Evolutionary conservation across 2,329 filamentous ascomycete genomes (phyloP).

Genomic region (Lachnellula cervina): DNA sequence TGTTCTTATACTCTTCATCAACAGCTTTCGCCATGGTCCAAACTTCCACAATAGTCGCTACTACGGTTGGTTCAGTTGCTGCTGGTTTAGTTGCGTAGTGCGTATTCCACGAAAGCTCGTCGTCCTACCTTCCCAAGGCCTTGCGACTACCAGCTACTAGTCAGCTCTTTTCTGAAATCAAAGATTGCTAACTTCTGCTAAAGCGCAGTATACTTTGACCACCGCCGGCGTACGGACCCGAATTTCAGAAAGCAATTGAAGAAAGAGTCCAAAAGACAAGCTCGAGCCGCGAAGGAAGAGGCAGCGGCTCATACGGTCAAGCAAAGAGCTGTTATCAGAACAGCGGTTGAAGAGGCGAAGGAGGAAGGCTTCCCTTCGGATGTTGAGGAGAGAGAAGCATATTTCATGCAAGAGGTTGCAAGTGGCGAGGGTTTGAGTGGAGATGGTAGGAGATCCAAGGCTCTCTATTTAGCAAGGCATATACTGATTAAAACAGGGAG

Average conservation of each 20-base stretch:
- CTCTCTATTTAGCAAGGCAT: background rate
- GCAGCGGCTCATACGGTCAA: slow-evolving; percentile 59
- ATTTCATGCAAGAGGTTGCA: slow-evolving; percentile 95
- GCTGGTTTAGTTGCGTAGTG: slow-evolving; percentile 47
- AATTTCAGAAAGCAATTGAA: slow-evolving; percentile 65
- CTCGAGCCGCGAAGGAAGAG: slow-evolving; percentile 66
- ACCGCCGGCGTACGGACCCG: slow-evolving; percentile 57
- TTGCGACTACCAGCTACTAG: background rate
- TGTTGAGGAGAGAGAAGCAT: slow-evolving; percentile 89
- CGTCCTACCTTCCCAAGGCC: background rate
- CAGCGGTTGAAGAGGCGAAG: slow-evolving; percentile 73
- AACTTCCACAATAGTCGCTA: slow-evolving; percentile 52
- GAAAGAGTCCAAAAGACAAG: slow-evolving; percentile 69
- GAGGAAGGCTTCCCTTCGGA: slow-evolving; percentile 87
- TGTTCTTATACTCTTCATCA: background rate
- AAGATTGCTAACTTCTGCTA: slow-evolving; percentile 17
- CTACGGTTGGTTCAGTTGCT: slow-evolving; percentile 56
- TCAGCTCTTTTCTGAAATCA: background rate
- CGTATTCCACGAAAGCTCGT: background rate
- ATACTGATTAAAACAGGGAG: slow-evolving; percentile 43
- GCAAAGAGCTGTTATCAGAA: slow-evolving; percentile 70
- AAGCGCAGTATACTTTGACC: slow-evolving; percentile 66
- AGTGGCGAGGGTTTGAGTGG: slow-evolving; percentile 77
- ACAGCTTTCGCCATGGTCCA: slow-evolving; percentile 38
- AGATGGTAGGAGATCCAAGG: slow-evolving; percentile 58